Evolutionary conservation across 192 early-diverging fungal genomes (phyloP), one percentile per base, ranked within the genome.

Genomic region (Neocallimastix lanati): DNA sequence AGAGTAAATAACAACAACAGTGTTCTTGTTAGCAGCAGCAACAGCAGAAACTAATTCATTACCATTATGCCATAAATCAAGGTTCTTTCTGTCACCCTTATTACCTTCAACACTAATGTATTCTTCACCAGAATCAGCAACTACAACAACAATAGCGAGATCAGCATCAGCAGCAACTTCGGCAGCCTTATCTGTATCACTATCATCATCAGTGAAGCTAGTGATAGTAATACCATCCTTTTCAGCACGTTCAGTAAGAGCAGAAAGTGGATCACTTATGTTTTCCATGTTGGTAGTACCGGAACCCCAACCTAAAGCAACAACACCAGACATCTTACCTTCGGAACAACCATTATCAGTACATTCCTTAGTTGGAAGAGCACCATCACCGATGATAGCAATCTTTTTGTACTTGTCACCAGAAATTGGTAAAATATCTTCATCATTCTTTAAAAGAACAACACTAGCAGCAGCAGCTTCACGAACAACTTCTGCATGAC

Each of bases 391-490:
- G 27, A 89, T 28, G 5, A 88, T 35, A 36, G 84, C 86, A 82
- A 88, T 80, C 4, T 33, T 85, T 11, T 35, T 27, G 76, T 50
- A 30, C 11, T 67, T 67, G 0, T 67, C 16, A 67, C 25, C 25
- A 28, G 78, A 83, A 29, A 88, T 67, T 21, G 87, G 88, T 30
- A 88, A 79, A 3, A 82, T 33, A 13, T 35, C 30, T 40, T 80
- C 80, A 33, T 28, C 76, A 81, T 89, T 89, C 81, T 90, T 89
- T 76, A 89, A 50, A 37, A 89, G 79, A 33, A 89, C 81, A 28
- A 81, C 78, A 28, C 82, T 84, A 28, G 84, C 88, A 77, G 86
- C 88, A 29, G 84, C 88, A 28, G 89, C 84, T 21, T 67, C 16
- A 67, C 50, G 50, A 27, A 67, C 50, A 11, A 67, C 5, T 67